Conservation (phyloP, 148 eudicot species). For the Polygonum aviculare region DNA sequence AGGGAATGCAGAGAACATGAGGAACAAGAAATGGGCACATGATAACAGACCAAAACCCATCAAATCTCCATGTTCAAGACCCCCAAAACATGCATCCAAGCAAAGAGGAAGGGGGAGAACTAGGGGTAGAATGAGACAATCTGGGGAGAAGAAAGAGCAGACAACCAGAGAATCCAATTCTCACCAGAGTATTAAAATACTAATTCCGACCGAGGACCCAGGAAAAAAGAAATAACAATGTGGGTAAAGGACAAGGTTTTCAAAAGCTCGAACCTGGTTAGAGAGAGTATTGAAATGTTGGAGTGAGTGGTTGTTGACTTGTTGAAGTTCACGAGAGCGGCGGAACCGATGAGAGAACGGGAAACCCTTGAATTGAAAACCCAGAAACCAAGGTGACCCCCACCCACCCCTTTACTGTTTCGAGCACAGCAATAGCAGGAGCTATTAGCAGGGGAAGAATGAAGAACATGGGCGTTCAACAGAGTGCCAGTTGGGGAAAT, state of each 20-base stretch:
- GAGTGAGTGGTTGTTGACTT: background rate
- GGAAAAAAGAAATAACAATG: conserved; percentile 5
- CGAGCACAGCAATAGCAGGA: conserved; percentile 8
- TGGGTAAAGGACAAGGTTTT: conserved; percentile 18
- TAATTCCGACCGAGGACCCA: background rate
- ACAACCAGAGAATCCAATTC: conserved; percentile 4
- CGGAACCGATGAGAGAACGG: conserved; percentile 16
- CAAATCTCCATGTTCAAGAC: background rate
- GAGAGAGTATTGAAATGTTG: conserved; percentile 22
- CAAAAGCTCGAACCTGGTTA: conserved; percentile 27
- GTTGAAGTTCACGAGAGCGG: conserved; percentile 35
- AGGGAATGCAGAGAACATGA: background rate
- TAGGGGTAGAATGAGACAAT: background rate
- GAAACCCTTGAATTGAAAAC: conserved; percentile 23
- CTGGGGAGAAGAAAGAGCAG: background rate
- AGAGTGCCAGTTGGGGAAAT: background rate
- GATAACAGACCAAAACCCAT: background rate
- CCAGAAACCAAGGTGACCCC: conserved; percentile 16
- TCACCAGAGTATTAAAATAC: background rate
- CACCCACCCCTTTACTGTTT: background rate
- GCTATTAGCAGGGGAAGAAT: background rate
- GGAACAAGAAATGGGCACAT: background rate
- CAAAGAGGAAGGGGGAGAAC: background rate
- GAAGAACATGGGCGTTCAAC: conserved; percentile 8
- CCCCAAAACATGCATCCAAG: background rate